A percentile compares a stretch with the other conserved stretches of the same genome.
These are phyloP conservation scores for Funneliformis caledonium DNA, from an alignment of 371 early-diverging fungal genomes.

Conservation along the genomic window DNA sequence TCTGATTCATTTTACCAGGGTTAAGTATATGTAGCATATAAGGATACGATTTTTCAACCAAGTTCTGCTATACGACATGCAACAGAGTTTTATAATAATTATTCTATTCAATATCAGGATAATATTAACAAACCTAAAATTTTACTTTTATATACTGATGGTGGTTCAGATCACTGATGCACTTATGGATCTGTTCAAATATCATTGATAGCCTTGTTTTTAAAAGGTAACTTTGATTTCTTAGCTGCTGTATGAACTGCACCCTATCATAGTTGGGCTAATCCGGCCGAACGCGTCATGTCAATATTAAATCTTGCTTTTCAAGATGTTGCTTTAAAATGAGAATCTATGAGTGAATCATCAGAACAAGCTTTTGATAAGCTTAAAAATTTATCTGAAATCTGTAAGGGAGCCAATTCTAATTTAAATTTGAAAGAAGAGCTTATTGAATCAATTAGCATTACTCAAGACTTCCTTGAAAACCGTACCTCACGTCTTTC, in stretches of 20 bases:
- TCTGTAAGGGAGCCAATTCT: too few relatives aligned
- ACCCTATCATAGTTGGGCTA: not conserved
- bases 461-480: too few relatives aligned
- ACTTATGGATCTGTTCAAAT: slow-evolving; percentile 12
- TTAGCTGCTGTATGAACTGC: not conserved
- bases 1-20: too few relatives aligned
- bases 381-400: too few relatives aligned
- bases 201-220: not conserved
- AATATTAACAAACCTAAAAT: not conserved
- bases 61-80: not conserved
- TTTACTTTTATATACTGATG: too few relatives aligned
- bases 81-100: not conserved
- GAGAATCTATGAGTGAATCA: not conserved
- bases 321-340: not conserved
- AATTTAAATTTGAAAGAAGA: too few relatives aligned
- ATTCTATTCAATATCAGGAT: not conserved
- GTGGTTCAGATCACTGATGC: not conserved
- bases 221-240: not conserved
- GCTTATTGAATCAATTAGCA: too few relatives aligned
- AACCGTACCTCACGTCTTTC: not conserved
- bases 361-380: not conserved
- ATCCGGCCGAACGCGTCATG: too few relatives aligned
- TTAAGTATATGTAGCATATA: not conserved
- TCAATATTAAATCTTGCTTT: not conserved
- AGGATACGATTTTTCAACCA: not conserved